phyloP scores from a whole-genome alignment of 352 stramenopile species.

The Globisporangium recalcitrans region DNA sequence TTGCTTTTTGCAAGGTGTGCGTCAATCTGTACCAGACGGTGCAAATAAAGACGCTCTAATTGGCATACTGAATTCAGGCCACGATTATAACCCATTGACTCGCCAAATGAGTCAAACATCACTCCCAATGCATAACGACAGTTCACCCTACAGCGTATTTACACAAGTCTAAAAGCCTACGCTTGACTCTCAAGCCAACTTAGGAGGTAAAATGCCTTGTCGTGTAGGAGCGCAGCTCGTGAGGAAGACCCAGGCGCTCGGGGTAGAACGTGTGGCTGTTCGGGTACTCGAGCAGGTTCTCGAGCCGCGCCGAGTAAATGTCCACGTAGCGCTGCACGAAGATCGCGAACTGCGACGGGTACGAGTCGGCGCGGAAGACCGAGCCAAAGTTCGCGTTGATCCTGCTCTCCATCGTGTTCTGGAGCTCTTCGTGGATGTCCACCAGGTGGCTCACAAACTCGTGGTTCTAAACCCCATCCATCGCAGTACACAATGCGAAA shows the following conservation, averaged over 20 bases:
- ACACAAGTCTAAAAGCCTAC: background rate
- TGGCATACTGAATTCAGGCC: too few relatives aligned
- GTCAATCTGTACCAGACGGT: too few relatives aligned
- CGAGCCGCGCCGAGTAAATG: constrained; percentile 81
- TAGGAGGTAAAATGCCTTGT: background rate
- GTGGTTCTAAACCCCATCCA: constrained; percentile 29
- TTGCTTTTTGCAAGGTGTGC: too few relatives aligned
- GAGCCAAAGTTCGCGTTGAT: constrained; percentile 88
- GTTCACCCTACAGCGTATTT: too few relatives aligned
- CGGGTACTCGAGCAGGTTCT: constrained; percentile 81
- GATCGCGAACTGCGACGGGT: constrained; percentile 85
- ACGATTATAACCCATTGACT: too few relatives aligned
- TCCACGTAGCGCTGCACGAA: constrained; percentile 85
- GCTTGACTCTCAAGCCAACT: too few relatives aligned
- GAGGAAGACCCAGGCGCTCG: constrained; percentile 51
- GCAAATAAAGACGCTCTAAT: too few relatives aligned
- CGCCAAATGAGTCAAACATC: too few relatives aligned
- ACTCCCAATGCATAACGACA: too few relatives aligned
- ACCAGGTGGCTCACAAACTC: constrained; percentile 59
- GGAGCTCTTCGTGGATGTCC: constrained; percentile 53
- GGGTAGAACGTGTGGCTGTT: constrained; percentile 85
- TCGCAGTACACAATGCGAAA: too few relatives aligned
- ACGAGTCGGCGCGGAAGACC: constrained; percentile 78
- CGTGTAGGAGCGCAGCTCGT: constrained; percentile 28
- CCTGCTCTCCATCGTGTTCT: constrained; percentile 67